Conservation (phyloP, 768 basidiomycete species). For the Boletus bicolor region DNA sequence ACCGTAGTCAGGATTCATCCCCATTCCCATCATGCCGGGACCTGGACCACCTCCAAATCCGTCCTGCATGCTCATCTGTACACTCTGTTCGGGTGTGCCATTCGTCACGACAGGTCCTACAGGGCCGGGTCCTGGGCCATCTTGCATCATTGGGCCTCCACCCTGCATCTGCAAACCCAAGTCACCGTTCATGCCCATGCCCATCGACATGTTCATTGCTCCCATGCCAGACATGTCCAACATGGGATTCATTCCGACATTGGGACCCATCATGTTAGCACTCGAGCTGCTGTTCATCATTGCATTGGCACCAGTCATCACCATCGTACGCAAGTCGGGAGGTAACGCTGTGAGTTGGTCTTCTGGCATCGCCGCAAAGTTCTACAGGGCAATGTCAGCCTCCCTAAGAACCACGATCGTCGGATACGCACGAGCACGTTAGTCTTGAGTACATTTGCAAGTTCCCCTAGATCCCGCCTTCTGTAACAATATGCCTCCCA, state of each 20-base stretch:
- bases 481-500: conserved; percentile 93
- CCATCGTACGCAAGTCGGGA: conserved; percentile 80
- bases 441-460: conserved; percentile 74
- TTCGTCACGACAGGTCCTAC: conserved; percentile 36
- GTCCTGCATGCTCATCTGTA: conserved; percentile 42
- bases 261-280: conserved; percentile 53
- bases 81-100: conserved; percentile 37
- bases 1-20: conserved; percentile 63
- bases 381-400: conserved; percentile 40
- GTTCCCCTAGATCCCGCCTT: conserved; percentile 75
- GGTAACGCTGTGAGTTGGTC: conserved; percentile 76
- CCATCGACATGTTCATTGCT: conserved; percentile 49
- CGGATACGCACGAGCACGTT: conserved; percentile 68
- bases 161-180: conserved; percentile 54
- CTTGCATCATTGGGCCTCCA: conserved; percentile 57
- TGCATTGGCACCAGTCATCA: conserved; percentile 76
- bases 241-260: conserved; percentile 60
- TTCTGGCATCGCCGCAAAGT: conserved; percentile 79
- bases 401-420: neutral
- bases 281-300: conserved; percentile 66
- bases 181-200: conserved; percentile 64
- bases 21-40: conserved; percentile 67
- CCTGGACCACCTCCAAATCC: conserved; percentile 41
- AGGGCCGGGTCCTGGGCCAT: conserved; percentile 34
- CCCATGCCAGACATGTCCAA: conserved; percentile 77